Conservation (phyloP, 352 stramenopile genomes). For the Phytophthora cryptogea region DNA sequence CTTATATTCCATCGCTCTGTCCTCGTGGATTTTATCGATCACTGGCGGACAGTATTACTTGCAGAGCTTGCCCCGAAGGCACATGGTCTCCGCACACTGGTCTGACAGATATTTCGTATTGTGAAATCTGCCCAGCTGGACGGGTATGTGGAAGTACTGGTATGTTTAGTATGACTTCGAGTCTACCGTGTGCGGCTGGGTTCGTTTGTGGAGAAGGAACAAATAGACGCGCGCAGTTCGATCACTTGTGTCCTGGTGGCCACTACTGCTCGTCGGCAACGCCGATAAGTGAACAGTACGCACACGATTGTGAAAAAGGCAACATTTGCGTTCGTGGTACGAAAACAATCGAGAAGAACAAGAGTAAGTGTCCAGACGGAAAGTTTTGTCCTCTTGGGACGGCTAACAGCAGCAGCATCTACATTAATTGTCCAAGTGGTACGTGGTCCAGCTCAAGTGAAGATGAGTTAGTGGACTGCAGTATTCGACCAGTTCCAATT, state of each 20-base stretch:
- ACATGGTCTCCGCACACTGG: slow-evolving; percentile 94
- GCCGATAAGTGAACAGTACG: slow-evolving; percentile 85
- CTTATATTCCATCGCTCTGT: slow-evolving; percentile 96
- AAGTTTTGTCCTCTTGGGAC: slow-evolving; percentile 94
- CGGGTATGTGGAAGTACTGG: slow-evolving; percentile 91
- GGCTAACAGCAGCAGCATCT: slow-evolving; percentile 74
- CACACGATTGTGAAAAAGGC: slow-evolving; percentile 81
- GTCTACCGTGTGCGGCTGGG: slow-evolving; percentile 90
- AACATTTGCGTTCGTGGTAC: slow-evolving; percentile 92
- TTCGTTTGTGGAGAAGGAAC: slow-evolving; percentile 95
- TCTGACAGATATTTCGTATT: slow-evolving; percentile 94
- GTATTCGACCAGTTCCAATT: slow-evolving; percentile 87
- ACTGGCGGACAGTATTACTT: slow-evolving; percentile 95
- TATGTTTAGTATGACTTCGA: slow-evolving; percentile 88
- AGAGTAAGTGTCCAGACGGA: slow-evolving; percentile 93
- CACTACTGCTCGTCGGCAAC: slow-evolving; percentile 91
- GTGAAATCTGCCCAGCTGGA: slow-evolving; percentile 94
- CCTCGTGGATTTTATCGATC: slow-evolving; percentile 93
- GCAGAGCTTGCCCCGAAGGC: slow-evolving; percentile 92
- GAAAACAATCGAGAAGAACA: slow-evolving; percentile 84
- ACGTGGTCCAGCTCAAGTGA: slow-evolving; percentile 88
- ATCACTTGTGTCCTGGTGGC: slow-evolving; percentile 92
- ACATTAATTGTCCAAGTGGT: slow-evolving; percentile 90
- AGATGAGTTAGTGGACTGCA: slow-evolving; percentile 88
- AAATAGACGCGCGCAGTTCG: slow-evolving; percentile 90